These are phyloP conservation scores for Aureobasidium sp. DNA, from an alignment of 2,329 filamentous ascomycete species.

Conservation along the genomic window DNA sequence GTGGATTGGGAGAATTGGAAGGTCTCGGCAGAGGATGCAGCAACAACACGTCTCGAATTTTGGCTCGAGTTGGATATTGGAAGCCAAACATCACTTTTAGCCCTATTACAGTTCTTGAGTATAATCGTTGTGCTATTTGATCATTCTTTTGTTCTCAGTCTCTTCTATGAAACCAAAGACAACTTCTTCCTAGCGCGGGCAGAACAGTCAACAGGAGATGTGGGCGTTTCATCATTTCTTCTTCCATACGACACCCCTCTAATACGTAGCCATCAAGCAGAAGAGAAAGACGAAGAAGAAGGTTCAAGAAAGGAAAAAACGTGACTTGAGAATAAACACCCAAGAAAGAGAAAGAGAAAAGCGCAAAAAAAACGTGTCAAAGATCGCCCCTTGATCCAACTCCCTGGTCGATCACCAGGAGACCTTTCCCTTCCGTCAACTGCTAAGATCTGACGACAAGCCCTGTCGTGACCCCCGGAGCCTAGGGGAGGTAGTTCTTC, in stretches of 20 bases:
- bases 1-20: too few species aligned
- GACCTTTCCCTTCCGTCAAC: background rate
- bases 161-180: background rate
- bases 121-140: too few species aligned
- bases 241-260: too few species aligned
- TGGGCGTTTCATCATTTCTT: background rate
- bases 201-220: background rate
- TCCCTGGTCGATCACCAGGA: background rate
- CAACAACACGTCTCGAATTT: too few species aligned
- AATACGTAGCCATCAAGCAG: background rate
- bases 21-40: too few species aligned
- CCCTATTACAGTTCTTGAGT: too few species aligned
- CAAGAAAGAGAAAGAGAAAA: background rate
- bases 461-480: too few species aligned
- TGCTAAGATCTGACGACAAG: background rate
- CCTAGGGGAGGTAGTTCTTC: background rate
- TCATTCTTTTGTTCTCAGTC: too few species aligned
- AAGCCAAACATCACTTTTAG: too few species aligned
- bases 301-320: background rate
- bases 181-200: background rate
- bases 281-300: background rate
- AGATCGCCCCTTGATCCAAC: conserved; percentile 7
- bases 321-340: background rate
- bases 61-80: too few species aligned
- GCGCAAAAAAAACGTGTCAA: background rate